Conservation (phyloP, 78 protist genomes). For the Dictyostelium firmibasis region DNA sequence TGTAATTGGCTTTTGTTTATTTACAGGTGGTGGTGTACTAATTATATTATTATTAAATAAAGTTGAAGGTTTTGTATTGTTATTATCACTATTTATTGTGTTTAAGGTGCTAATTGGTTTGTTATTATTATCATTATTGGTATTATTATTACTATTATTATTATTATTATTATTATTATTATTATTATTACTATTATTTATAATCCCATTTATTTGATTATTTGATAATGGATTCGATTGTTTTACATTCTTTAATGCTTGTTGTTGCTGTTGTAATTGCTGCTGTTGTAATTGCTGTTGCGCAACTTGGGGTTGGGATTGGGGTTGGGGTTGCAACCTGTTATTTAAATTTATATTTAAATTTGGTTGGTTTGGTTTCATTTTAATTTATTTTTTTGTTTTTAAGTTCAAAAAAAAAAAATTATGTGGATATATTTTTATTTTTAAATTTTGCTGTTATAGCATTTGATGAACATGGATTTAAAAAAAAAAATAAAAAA, state of each 20-base stretch:
- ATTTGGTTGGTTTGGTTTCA: slow-evolving; percentile 5
- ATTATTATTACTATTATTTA: background rate
- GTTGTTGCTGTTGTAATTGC: background rate
- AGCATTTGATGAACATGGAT: background rate
- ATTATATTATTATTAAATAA: background rate
- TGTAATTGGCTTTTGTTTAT: background rate
- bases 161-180: background rate
- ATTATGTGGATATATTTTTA: background rate
- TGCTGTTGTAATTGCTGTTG: slow-evolving; percentile 1
- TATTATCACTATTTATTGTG: background rate
- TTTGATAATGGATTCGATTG: background rate
- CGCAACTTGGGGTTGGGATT: background rate
- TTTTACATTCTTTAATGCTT: background rate
- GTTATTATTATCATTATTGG: no score
- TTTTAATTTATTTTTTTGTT: background rate
- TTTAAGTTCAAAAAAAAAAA: background rate
- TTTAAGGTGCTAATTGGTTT: background rate
- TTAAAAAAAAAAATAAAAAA: background rate
- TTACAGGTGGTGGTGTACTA: background rate
- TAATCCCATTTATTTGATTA: background rate
- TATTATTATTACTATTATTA: no score
- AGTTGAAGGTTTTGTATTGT: background rate
- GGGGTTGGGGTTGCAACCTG: background rate
- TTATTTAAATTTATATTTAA: background rate
- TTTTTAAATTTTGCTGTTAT: background rate